Base-by-base conservation (phyloP, 352 stramenopile species). In the Pythium guiyangense region DNA sequence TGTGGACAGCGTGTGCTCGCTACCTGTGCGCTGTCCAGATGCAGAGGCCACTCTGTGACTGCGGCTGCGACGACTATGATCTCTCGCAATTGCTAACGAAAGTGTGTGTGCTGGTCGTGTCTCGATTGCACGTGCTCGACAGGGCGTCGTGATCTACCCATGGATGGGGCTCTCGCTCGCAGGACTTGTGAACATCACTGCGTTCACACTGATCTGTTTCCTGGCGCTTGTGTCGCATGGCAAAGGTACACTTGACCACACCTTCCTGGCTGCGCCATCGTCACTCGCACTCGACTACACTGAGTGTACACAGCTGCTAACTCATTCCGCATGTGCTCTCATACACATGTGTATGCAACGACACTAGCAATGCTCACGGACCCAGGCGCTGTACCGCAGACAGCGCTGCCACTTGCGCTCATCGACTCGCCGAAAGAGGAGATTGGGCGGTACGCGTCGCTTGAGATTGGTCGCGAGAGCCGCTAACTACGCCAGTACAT, bases 301-400 rank as follows among this genome's bases (percentile, higher is more conserved):
- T 17, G 37, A 42, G 11, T 17, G 37, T 10, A 20, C 37, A 6
- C 5, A 43, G 14, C 14, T n/a, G 12, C n/a, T n/a, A n/a, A n/a
- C n/a, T n/a, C n/a, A n/a, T n/a, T n/a, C n/a, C n/a, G n/a, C n/a
- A 43, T 15, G 11, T 17, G 14, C 1, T 35, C 31, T 37, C 31
- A 9, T 46, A 43, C 20, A 46, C 8, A 29, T 26, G 35, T 26
- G 17, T 35, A 11, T 45, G 9, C 35, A 10, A 8, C 51, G 40
- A 48, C 27, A 49, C 14, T 49, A 90, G 95, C 96, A 15, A 99
- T 99, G 97, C 88, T 97, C 35, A 99, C 96, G 17, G 94, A 99
- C 72, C 97, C 97, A 6, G 97, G 97, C 39, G 94, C 96, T 49
- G 97, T 99, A 1, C 96, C 96, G 2, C 91, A 96, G 39, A 90